phyloP scores from a whole-genome alignment of 208 protist species.

The Eutreptiella sp. region DNA sequence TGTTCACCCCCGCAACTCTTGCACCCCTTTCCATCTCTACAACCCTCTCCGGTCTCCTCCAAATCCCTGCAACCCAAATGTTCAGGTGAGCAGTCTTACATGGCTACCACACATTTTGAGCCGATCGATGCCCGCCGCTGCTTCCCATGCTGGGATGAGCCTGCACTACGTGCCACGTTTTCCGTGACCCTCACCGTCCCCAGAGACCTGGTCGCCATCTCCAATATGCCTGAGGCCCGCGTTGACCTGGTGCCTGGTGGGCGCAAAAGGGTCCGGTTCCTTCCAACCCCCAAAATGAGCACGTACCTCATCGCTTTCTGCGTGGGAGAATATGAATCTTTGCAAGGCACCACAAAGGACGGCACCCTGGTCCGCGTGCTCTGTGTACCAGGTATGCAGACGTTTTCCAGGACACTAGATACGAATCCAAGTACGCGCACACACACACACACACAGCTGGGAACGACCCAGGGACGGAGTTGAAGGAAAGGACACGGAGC shows the following conservation, averaged over 20 bases:
- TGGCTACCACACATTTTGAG: conserved; percentile 84
- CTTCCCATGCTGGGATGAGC: conserved; percentile 92
- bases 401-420: too few relatives aligned
- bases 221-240: conserved; percentile 67
- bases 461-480: not conserved
- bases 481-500: too few relatives aligned
- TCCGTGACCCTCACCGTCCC: conserved; percentile 69
- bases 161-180: conserved; percentile 85
- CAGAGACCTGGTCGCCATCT: conserved; percentile 55
- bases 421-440: too few relatives aligned
- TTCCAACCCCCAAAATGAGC: conserved; percentile 73
- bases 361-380: conserved; percentile 49
- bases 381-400: conserved; percentile 46
- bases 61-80: too few relatives aligned
- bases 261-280: conserved; percentile 53
- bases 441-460: too few relatives aligned
- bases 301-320: conserved; percentile 92
- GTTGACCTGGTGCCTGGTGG: conserved; percentile 17
- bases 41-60: too few relatives aligned
- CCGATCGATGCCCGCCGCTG: conserved; percentile 76
- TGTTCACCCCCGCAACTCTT: too few relatives aligned
- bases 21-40: too few relatives aligned
- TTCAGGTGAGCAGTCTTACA: conserved; percentile 40
- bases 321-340: conserved; percentile 71
- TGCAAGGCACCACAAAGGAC: conserved; percentile 39